Evolutionary conservation across 1,139 yeast genomes (phyloP).

Genomic region (Protomyces inundatus): DNA sequence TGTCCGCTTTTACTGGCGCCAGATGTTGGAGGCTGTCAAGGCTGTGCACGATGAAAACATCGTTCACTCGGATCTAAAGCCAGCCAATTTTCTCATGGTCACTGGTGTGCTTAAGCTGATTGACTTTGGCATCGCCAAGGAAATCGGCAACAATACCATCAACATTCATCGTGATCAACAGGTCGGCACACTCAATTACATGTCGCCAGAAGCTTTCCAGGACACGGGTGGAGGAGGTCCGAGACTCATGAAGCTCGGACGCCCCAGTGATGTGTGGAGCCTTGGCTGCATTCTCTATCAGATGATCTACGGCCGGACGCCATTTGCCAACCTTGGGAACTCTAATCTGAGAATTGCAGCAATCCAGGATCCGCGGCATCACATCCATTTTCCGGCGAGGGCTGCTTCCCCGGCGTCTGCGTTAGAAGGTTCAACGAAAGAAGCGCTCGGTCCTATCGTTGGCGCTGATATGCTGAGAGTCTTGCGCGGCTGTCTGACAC

Average conservation of each 20-base stretch:
- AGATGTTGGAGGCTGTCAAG: constrained; percentile 73
- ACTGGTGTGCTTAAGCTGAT: constrained; percentile 79
- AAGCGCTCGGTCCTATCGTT: constrained; percentile 42
- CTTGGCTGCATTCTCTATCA: constrained; percentile 95
- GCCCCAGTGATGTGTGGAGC: constrained; percentile 96
- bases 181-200: constrained; percentile 92
- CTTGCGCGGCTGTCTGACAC: constrained; percentile 63
- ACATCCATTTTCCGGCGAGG: constrained; percentile 57
- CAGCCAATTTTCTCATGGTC: constrained; percentile 88
- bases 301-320: constrained; percentile 90
- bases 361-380: constrained; percentile 79
- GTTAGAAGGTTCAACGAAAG: constrained; percentile 1
- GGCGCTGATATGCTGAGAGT: constrained; percentile 67
- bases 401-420: constrained; percentile 26
- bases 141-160: constrained; percentile 86
- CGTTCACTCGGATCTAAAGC: constrained; percentile 91
- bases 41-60: constrained; percentile 85
- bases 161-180: constrained; percentile 86
- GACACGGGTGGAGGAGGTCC: constrained; percentile 47
- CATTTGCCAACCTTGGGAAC: constrained; percentile 52
- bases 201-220: constrained; percentile 94
- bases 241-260: constrained; percentile 80
- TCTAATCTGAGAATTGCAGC: constrained; percentile 64
- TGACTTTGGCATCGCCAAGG: constrained; percentile 94
- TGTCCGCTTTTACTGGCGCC: constrained; percentile 74